phyloP scores from a whole-genome alignment of 2,329 filamentous ascomycete genomes.

The Trichoderma sp. region DNA sequence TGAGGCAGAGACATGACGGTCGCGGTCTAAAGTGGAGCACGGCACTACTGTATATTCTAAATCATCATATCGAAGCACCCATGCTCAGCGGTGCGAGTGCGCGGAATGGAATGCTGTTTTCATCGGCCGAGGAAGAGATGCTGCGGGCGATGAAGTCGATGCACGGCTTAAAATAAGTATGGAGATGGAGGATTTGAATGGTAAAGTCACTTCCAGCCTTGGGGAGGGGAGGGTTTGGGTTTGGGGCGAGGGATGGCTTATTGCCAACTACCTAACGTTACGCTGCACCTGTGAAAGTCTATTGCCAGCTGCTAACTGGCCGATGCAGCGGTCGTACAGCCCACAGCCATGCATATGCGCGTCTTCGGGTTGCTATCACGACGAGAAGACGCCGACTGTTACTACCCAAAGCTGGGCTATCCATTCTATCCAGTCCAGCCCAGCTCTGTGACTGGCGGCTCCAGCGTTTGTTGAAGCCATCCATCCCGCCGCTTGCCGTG shows the following conservation, averaged over 20 bases:
- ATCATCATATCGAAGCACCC: slow-evolving; percentile 18
- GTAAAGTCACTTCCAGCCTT: background rate
- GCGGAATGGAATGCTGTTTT: background rate
- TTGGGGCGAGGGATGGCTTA: background rate
- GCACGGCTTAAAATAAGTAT: background rate
- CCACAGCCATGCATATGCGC: background rate
- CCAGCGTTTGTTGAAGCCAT: background rate
- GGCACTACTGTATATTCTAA: slow-evolving; percentile 14
- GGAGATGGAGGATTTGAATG: background rate
- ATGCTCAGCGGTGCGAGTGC: background rate
- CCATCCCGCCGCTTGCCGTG: background rate
- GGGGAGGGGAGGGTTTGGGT: background rate
- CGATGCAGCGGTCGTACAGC: slow-evolving; percentile 2
- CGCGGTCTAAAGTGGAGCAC: slow-evolving; percentile 21
- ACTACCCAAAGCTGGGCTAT: background rate
- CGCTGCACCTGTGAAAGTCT: background rate
- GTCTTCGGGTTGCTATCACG: background rate
- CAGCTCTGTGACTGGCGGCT: background rate
- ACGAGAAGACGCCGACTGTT: background rate
- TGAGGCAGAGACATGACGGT: slow-evolving; percentile 19
- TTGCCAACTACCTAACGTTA: background rate
- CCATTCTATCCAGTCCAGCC: background rate
- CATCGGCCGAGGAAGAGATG: background rate
- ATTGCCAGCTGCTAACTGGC: background rate
- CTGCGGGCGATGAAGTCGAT: background rate